These are phyloP conservation scores for Fusarium clavum DNA, from an alignment of 2,329 filamentous ascomycete species.

Conservation along the genomic window DNA sequence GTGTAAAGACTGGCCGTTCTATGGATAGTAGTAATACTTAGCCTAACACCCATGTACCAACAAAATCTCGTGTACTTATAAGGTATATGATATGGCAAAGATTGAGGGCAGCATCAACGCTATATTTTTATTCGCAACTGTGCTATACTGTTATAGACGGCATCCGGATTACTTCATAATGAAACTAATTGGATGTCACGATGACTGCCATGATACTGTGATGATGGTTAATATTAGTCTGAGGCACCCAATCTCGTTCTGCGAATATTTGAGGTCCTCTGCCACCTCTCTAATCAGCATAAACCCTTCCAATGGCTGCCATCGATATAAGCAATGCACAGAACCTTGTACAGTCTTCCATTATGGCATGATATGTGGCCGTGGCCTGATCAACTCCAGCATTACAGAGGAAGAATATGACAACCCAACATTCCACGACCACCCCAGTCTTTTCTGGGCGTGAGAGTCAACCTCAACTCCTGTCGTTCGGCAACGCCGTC, in stretches of 20 bases:
- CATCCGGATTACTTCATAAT: background rate
- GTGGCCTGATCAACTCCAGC: background rate
- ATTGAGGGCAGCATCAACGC: background rate
- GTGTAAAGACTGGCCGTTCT: background rate
- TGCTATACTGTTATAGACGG: background rate
- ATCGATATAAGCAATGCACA: too few relatives aligned
- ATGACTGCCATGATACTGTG: background rate
- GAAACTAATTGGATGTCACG: background rate
- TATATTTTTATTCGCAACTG: background rate
- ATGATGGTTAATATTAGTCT: background rate
- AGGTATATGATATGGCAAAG: background rate
- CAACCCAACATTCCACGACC: conserved; percentile 91
- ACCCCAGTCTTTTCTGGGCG: conserved; percentile 85
- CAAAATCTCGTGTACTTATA: background rate
- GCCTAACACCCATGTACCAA: background rate
- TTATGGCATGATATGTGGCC: background rate
- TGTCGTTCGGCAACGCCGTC: conserved; percentile 56
- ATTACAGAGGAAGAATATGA: conserved; percentile 82
- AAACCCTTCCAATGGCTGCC: background rate
- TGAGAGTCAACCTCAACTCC: conserved; percentile 78
- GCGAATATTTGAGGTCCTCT: background rate
- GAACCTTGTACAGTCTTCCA: background rate
- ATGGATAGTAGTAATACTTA: background rate
- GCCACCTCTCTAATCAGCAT: background rate
- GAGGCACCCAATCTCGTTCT: background rate